Conservation (phyloP, 768 basidiomycete species). For the Boletus vermiculosoides region DNA sequence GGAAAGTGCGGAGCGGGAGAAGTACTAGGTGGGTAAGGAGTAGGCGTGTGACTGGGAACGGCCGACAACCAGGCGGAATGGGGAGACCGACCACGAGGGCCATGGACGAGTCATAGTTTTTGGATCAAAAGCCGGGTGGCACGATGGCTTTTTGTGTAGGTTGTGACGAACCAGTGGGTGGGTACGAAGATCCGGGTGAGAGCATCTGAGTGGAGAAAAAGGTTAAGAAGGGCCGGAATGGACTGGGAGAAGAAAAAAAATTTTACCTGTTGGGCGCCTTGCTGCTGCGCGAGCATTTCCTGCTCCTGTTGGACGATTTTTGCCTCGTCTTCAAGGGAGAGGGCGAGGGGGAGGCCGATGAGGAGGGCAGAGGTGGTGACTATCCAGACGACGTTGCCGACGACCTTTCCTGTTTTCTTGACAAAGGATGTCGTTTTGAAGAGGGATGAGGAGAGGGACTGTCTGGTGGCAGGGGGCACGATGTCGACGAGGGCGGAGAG, state of each 20-base stretch:
- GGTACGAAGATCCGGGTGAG: constrained; percentile 56
- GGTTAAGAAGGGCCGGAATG: constrained; percentile 8
- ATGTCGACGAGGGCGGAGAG: constrained; percentile 93
- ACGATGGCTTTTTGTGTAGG: constrained; percentile 55
- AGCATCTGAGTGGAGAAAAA: constrained; percentile 59
- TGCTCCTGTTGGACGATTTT: constrained; percentile 93
- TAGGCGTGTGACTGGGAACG: constrained; percentile 7
- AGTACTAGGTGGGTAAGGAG: constrained; percentile 15
- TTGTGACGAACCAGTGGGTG: constrained; percentile 42
- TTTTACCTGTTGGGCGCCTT: constrained; percentile 90
- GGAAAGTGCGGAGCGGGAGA: constrained; percentile 15
- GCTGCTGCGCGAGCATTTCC: constrained; percentile 90
- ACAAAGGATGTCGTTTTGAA: constrained; percentile 61
- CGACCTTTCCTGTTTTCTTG: constrained; percentile 64
- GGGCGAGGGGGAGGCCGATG: constrained; percentile 88
- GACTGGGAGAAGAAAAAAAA: constrained; percentile 24
- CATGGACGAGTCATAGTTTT: not conserved
- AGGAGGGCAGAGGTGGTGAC: constrained; percentile 92
- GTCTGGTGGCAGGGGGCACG: constrained; percentile 87
- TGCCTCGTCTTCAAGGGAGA: constrained; percentile 94
- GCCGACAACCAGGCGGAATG: constrained; percentile 4
- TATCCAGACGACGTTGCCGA: constrained; percentile 92
- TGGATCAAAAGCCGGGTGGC: constrained; percentile 77
- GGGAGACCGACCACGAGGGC: not conserved
- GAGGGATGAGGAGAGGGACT: constrained; percentile 62